Evolutionary conservation across 305 asterid genomes (phyloP).

Genomic region (Fraxinus xanthoxyloides): DNA sequence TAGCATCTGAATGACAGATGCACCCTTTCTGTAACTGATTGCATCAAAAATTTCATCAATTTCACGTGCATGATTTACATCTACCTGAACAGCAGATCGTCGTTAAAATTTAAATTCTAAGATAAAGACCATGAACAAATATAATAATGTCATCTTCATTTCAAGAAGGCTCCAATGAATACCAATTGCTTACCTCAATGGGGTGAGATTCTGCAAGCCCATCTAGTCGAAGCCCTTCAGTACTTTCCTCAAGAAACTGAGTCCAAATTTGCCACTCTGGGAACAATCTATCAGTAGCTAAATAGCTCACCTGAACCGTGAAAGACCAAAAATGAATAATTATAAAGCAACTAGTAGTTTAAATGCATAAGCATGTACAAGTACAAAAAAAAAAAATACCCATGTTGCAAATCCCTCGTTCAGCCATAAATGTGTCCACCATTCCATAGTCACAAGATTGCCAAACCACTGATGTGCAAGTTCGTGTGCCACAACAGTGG

Average conservation of each 20-base stretch:
- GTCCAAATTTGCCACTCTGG: slow-evolving; percentile 99
- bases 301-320: slow-evolving; percentile 80
- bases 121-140: not conserved
- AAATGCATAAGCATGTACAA: slow-evolving; percentile 19
- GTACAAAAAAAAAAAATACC: slow-evolving; percentile 41
- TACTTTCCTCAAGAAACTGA: slow-evolving; percentile 87
- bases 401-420: slow-evolving; percentile 99
- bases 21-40: slow-evolving; percentile 95
- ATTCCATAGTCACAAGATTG: slow-evolving; percentile 96
- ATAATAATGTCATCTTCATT: not conserved
- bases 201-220: slow-evolving; percentile 97
- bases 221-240: slow-evolving; percentile 91
- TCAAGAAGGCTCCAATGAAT: not conserved
- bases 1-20: slow-evolving; percentile 93
- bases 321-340: slow-evolving; percentile 19
- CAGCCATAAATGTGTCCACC: slow-evolving; percentile 99
- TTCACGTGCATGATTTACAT: slow-evolving; percentile 83
- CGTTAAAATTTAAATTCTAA: slow-evolving; percentile 17
- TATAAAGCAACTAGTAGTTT: not conserved
- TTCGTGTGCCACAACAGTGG: slow-evolving; percentile 96
- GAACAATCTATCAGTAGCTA: slow-evolving; percentile 85
- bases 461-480: slow-evolving; percentile 99
- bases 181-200: slow-evolving; percentile 59
- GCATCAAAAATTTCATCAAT: slow-evolving; percentile 97
- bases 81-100: slow-evolving; percentile 63